Percentiles rank a stretch among this genome's conserved stretches.
These are phyloP conservation scores for Cantharellus anzutake DNA, from an alignment of 768 basidiomycete species.

Conservation along the genomic window DNA sequence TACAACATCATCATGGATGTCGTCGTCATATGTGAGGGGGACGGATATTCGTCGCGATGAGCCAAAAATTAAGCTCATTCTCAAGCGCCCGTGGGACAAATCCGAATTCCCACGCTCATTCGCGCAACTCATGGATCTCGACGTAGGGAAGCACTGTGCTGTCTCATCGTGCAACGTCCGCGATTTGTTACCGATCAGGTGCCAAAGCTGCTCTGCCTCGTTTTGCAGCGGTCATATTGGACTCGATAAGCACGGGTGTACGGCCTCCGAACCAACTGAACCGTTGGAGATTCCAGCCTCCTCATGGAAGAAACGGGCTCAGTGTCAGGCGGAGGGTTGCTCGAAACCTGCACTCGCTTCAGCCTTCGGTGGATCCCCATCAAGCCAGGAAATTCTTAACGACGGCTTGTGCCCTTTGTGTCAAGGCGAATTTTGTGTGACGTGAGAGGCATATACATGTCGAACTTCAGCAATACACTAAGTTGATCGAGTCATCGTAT, in stretches of 20 bases:
- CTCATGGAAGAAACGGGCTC: constrained; percentile 18
- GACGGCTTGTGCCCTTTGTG: constrained; percentile 34
- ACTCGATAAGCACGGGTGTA: constrained; percentile 42
- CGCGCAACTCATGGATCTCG: constrained; percentile 21
- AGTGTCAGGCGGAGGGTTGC: constrained; percentile 35
- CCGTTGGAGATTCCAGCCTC: not conserved
- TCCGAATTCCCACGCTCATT: not conserved
- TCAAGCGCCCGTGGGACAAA: not conserved
- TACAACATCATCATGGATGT: not conserved
- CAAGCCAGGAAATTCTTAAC: constrained; percentile 12
- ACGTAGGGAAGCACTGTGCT: constrained; percentile 51
- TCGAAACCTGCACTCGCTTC: constrained; percentile 34
- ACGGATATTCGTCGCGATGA: not conserved
- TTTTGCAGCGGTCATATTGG: constrained; percentile 49
- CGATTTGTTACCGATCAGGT: constrained; percentile 65
- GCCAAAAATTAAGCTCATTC: constrained; percentile 1
- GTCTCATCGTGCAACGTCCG: constrained; percentile 34
- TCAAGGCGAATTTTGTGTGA: constrained; percentile 38
- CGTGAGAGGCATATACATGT: constrained; percentile 23
- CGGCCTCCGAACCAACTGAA: constrained; percentile 7
- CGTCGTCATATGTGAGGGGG: not conserved
- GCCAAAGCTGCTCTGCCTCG: constrained; percentile 30
- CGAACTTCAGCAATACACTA: not conserved
- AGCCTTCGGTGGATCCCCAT: constrained; percentile 11
- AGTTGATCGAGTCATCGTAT: not conserved